These are phyloP conservation scores for Carallia pectinifolia DNA, from an alignment of 345 rosid genomes.

Conservation along the genomic window DNA sequence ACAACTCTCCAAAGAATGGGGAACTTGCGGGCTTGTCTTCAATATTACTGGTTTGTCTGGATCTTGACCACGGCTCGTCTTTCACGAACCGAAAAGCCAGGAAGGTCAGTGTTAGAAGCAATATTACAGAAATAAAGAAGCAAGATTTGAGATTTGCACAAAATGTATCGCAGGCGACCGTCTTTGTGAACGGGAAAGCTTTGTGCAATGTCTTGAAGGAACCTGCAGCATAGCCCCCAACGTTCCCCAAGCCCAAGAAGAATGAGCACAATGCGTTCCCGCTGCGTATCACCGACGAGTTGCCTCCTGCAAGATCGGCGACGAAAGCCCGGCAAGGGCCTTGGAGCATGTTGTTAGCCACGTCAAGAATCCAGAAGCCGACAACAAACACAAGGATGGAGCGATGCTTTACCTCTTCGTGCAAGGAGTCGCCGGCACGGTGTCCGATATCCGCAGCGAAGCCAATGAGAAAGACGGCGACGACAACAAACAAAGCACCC, in stretches of 20 bases:
- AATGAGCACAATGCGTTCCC: constrained; percentile 70
- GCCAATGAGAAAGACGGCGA: constrained; percentile 72
- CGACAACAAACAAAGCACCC: constrained; percentile 50
- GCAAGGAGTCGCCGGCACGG: constrained; percentile 44
- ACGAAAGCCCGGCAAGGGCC: constrained; percentile 87
- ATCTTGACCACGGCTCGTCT: constrained; percentile 39
- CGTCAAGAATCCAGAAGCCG: constrained; percentile 90
- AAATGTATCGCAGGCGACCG: constrained; percentile 64
- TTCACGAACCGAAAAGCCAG: constrained; percentile 47
- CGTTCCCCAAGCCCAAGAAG: constrained; percentile 91
- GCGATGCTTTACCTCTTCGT: constrained; percentile 40
- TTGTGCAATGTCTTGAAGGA: constrained; percentile 49
- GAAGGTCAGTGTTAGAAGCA: constrained; percentile 43
- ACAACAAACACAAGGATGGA: constrained; percentile 61
- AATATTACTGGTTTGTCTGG: neutral
- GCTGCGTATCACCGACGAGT: constrained; percentile 45
- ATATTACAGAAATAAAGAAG: constrained; percentile 61
- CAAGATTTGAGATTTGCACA: constrained; percentile 88
- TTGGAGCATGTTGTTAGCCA: constrained; percentile 80
- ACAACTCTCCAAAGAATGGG: constrained; percentile 38
- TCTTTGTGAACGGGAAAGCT: constrained; percentile 57
- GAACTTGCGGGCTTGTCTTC: neutral
- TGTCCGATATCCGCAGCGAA: constrained; percentile 81
- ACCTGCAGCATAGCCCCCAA: constrained; percentile 78
- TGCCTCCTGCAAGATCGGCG: constrained; percentile 63